Evolutionary conservation across 345 rosid genomes (phyloP).

Genomic region (Anastatica hierochuntica): DNA sequence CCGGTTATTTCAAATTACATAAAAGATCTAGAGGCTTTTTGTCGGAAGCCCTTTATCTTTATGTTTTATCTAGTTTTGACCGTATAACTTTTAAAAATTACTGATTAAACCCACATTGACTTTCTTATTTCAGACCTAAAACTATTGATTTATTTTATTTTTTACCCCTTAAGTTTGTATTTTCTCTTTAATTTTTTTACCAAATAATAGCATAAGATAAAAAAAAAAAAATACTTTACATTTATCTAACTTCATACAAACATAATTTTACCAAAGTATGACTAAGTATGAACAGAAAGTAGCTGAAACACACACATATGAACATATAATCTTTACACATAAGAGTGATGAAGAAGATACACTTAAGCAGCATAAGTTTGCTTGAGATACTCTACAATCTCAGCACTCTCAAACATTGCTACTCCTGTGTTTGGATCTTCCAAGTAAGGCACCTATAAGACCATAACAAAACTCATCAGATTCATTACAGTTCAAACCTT

Average conservation of each 20-base stretch:
- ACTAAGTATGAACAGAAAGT: background rate
- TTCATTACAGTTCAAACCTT: background rate
- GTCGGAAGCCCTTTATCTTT: constrained; percentile 22
- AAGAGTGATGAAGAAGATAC: constrained; percentile 2
- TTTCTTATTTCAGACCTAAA: background rate
- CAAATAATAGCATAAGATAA: too few relatives aligned
- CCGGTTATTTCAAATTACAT: too few relatives aligned
- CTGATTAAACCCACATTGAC: background rate
- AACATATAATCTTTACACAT: background rate
- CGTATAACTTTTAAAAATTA: background rate
- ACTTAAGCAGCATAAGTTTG: constrained; percentile 59
- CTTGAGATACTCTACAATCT: constrained; percentile 64
- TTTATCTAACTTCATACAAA: too few relatives aligned
- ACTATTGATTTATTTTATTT: background rate
- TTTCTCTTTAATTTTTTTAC: background rate
- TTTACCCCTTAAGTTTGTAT: background rate
- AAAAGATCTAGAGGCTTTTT: too few relatives aligned
- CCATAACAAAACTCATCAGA: background rate
- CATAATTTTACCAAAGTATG: too few relatives aligned
- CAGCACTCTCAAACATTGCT: constrained; percentile 90
- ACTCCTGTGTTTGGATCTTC: constrained; percentile 94
- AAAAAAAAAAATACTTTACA: too few relatives aligned
- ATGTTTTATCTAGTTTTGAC: background rate
- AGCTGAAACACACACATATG: constrained; percentile 6
- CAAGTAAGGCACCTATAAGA: constrained; percentile 56